phyloP scores from a whole-genome alignment of 2,329 filamentous ascomycete species.

The Aspergillus pseudoviridinutans region DNA sequence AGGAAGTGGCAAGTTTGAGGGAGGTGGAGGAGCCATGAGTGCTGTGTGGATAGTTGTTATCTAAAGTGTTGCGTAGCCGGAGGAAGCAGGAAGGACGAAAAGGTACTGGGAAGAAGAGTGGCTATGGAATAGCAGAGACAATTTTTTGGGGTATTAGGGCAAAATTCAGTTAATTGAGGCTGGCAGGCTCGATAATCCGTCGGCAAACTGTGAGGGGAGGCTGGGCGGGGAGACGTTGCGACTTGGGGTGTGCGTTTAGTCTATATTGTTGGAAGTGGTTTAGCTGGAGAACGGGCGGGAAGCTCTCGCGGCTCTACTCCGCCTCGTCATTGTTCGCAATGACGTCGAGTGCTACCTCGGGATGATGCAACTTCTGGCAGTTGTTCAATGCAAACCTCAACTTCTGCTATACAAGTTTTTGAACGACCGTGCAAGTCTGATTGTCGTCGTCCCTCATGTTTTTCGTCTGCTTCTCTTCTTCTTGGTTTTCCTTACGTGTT shows the following conservation, averaged over 20 bases:
- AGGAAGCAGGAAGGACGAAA: constrained; percentile 1
- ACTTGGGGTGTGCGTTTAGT: neutral
- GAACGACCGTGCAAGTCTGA: neutral
- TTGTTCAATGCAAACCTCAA: neutral
- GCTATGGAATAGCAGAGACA: neutral
- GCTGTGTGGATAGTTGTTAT: neutral
- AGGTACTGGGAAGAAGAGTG: neutral
- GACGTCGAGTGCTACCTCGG: neutral
- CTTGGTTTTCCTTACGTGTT: neutral
- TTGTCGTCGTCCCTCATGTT: neutral
- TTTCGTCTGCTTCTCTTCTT: neutral
- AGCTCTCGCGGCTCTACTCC: neutral
- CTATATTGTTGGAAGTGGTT: neutral
- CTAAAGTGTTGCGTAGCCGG: neutral
- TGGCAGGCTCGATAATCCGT: constrained; percentile 1
- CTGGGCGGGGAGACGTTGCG: constrained; percentile 15
- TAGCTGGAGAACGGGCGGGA: constrained; percentile 1
- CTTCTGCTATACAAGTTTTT: neutral
- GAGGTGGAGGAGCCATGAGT: constrained; percentile 69
- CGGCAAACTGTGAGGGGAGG: constrained; percentile 10
- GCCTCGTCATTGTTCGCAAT: neutral
- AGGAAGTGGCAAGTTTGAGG: constrained; percentile 63
- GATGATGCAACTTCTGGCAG: neutral
- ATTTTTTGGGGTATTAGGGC: neutral
- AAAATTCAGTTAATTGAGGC: constrained; percentile 9